phyloP scores from a whole-genome alignment of 805 yeast species.

The Kluyveromyces nonfermentans region DNA sequence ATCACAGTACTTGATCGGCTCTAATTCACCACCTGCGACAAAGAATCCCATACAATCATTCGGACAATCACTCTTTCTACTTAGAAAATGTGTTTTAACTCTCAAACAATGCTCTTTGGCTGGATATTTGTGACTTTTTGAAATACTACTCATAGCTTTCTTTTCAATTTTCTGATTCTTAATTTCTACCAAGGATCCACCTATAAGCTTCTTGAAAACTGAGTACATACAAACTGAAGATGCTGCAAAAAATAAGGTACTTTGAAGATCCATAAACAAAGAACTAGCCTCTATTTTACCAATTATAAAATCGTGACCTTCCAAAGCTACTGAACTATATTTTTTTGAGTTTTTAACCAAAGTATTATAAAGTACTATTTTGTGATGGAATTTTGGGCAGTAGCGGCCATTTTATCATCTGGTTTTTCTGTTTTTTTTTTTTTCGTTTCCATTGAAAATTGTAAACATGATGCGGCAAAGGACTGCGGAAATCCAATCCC shows the following conservation, averaged over 20 bases:
- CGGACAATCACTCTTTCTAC: constrained; percentile 15
- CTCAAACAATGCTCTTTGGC: constrained; percentile 66
- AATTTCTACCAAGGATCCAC: neutral
- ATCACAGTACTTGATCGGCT: constrained; percentile 67
- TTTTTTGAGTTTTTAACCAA: no score
- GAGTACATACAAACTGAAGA: constrained; percentile 4
- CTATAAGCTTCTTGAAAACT: neutral
- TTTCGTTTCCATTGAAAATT: no score
- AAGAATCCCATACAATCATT: constrained; percentile 35
- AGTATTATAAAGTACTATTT: neutral
- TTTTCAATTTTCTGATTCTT: neutral
- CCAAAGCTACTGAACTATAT: no score
- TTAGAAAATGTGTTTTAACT: constrained; percentile 35
- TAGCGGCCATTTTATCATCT: neutral
- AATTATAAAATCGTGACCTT: neutral
- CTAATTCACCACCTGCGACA: constrained; percentile 51
- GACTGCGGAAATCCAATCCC: neutral
- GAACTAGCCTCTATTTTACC: no score
- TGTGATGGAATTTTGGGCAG: neutral
- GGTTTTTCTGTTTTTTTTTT: neutral
- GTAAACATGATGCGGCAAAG: neutral
- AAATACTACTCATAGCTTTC: neutral
- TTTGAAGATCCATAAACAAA: neutral
- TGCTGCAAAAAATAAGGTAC: neutral
- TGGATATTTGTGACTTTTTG: constrained; percentile 51